phyloP scores from a whole-genome alignment of 192 early-diverging fungal genomes.

The Rhizoclosmatium globosum region DNA sequence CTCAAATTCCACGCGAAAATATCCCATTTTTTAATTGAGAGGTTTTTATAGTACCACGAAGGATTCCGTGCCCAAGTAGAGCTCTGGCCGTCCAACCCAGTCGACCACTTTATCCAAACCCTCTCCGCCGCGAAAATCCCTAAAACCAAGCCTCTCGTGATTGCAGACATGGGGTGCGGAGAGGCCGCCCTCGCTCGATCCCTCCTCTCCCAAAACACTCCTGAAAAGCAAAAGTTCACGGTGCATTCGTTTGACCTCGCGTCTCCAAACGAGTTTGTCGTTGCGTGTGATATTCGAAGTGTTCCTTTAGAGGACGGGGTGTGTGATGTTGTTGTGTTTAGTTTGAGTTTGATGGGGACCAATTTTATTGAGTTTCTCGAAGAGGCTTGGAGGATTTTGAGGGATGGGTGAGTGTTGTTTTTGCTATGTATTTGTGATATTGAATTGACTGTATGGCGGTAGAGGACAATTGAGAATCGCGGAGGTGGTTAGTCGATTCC shows the following conservation, averaged over 20 bases:
- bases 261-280: conserved; percentile 56
- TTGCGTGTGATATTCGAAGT: conserved; percentile 87
- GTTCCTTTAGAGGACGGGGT: conserved; percentile 71
- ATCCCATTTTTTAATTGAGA: conserved; percentile 73
- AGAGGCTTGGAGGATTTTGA: conserved; percentile 89
- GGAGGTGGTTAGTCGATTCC: conserved; percentile 92
- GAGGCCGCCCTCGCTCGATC: conserved; percentile 87
- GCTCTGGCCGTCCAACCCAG: conserved; percentile 93
- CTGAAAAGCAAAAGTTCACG: neutral
- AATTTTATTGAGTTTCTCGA: conserved; percentile 91
- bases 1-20: conserved; percentile 56
- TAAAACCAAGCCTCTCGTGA: conserved; percentile 54
- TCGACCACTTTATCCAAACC: conserved; percentile 81
- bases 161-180: conserved; percentile 97
- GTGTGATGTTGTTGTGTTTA: conserved; percentile 91
- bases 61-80: conserved; percentile 93
- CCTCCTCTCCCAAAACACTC: conserved; percentile 50
- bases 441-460: neutral
- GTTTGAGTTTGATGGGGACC: conserved; percentile 95
- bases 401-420: conserved; percentile 62
- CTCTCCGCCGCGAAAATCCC: conserved; percentile 55
- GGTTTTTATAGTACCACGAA: conserved; percentile 76
- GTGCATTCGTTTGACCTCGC: conserved; percentile 29
- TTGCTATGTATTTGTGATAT: neutral
- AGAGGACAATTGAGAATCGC: conserved; percentile 93